A percentile compares a stretch with the other conserved stretches of the same genome.
Evolutionary conservation across 768 basidiomycete species (phyloP).

Genomic region (Fomitopsis pulvina): DNA sequence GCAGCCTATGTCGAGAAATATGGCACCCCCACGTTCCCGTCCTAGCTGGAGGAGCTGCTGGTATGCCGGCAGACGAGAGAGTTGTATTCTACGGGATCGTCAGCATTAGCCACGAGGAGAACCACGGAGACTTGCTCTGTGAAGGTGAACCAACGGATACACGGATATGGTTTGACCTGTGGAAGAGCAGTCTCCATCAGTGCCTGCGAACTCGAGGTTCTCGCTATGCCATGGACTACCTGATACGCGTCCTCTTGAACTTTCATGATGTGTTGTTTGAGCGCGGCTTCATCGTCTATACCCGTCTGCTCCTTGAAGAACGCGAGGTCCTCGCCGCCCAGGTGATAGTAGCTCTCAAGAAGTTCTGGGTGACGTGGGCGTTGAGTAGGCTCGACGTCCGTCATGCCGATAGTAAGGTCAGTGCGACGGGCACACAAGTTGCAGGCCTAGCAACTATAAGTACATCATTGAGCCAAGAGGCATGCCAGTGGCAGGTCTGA

Average conservation of each 20-base stretch:
- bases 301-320: slow-evolving; percentile 19
- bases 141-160: slow-evolving; percentile 3
- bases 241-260: slow-evolving; percentile 21
- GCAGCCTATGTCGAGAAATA: slow-evolving; percentile 37
- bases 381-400: too few relatives aligned
- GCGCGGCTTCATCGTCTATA: slow-evolving; percentile 19
- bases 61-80: slow-evolving; percentile 1
- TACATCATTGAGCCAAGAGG: too few relatives aligned
- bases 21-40: slow-evolving; percentile 25
- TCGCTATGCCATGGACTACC: too few relatives aligned
- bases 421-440: too few relatives aligned
- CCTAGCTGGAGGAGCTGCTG: slow-evolving; percentile 26
- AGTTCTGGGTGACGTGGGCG: too few relatives aligned
- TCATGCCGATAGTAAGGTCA: too few relatives aligned
- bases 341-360: slow-evolving; percentile 13
- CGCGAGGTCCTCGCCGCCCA: slow-evolving; percentile 8
- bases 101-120: not conserved
- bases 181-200: too few relatives aligned
- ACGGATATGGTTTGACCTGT: slow-evolving; percentile 2
- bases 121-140: not conserved
- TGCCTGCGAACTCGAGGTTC: too few relatives aligned
- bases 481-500: too few relatives aligned
- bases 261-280: slow-evolving; percentile 20
- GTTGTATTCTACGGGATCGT: slow-evolving; percentile 7
- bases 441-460: too few relatives aligned